Base-by-base conservation (phyloP, 2,329 filamentous ascomycete species). In the Pseudocercospora macadamiae region DNA sequence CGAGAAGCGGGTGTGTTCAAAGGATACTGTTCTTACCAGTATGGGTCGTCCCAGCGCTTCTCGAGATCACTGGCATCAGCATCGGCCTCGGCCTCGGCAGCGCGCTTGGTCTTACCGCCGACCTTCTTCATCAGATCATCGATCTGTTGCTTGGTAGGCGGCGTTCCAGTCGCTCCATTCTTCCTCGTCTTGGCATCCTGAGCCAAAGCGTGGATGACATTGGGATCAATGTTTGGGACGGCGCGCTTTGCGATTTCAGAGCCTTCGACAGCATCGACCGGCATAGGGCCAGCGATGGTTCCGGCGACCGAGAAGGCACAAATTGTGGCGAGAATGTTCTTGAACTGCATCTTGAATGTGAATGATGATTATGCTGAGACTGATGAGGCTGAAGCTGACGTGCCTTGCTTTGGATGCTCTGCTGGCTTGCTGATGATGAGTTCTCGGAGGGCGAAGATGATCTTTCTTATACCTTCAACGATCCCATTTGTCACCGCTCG, bases 391-490 rank as follows among this genome's bases (percentile, higher is more conserved):
- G 36, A 21, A 23, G 39, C 12, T 39, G 19, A 21, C 19, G 14
- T 44, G 51, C 34, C 34, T 54, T 36, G 34, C 34, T 51, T 49
- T 18, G 19, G 37, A 28, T 16, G 30, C 5, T 7, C 47, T 47
- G 37, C 30, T 54, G 25, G 49, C 39, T 42, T 51, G 34, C 44
- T 54, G 51, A 18, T 58, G 56, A 51, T 51, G 28, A 23, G 47
- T 7, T 25, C 23, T 54, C 26, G 16, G 32, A 26, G 19, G 56
- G 56, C 26, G 30, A 36, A 39, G 45, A 59, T 37, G 51, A 16
- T 18, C 32, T 23, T 51, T 25, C 44, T 59, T 59, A 59, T 59
- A 59, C 28, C 48, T 8, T 47, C 51, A 21, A 25, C 23, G 9
- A 42, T n/a, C 8, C 30, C 23, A 44, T 37, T 14, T 28, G 23